phyloP scores from a whole-genome alignment of 176 grass and related monocot genomes.

The Thalia dealbata region DNA sequence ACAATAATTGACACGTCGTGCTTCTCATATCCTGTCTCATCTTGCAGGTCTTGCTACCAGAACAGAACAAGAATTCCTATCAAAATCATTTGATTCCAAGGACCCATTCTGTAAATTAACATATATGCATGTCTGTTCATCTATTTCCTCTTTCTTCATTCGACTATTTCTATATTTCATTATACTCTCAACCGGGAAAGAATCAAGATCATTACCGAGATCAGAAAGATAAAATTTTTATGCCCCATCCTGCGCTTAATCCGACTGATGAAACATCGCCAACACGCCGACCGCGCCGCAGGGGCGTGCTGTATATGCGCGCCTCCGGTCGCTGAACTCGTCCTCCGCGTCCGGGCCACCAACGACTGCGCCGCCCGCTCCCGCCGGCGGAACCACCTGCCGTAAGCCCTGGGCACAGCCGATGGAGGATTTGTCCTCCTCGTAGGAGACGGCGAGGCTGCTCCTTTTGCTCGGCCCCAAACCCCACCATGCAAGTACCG shows the following conservation, averaged over 20 bases:
- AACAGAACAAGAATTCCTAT: too few species aligned
- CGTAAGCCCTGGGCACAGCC: constrained; percentile 85
- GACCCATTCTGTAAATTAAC: too few species aligned
- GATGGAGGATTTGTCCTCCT: constrained; percentile 52
- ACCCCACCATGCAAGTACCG: constrained; percentile 75
- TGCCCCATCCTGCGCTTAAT: constrained; percentile 2
- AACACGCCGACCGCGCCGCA: constrained; percentile 53
- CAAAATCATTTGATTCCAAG: too few species aligned
- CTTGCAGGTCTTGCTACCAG: not conserved
- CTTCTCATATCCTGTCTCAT: too few species aligned
- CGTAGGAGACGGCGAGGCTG: constrained; percentile 55
- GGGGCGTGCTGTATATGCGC: constrained; percentile 66
- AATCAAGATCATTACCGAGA: not conserved
- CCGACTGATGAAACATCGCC: constrained; percentile 42
- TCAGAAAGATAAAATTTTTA: too few species aligned
- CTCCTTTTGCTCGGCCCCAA: constrained; percentile 46
- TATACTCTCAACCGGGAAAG: not conserved
- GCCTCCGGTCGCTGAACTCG: constrained; percentile 67
- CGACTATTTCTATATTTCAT: too few species aligned
- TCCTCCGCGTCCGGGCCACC: constrained; percentile 66
- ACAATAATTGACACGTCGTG: not conserved
- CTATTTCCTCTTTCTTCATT: too few species aligned
- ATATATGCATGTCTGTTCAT: too few species aligned
- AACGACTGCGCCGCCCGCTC: constrained; percentile 57
- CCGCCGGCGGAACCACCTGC: constrained; percentile 50